A percentile compares a stretch with the other conserved stretches of the same genome.
phyloP scores from a whole-genome alignment of 352 stramenopile genomes.

The Albugo candida region DNA sequence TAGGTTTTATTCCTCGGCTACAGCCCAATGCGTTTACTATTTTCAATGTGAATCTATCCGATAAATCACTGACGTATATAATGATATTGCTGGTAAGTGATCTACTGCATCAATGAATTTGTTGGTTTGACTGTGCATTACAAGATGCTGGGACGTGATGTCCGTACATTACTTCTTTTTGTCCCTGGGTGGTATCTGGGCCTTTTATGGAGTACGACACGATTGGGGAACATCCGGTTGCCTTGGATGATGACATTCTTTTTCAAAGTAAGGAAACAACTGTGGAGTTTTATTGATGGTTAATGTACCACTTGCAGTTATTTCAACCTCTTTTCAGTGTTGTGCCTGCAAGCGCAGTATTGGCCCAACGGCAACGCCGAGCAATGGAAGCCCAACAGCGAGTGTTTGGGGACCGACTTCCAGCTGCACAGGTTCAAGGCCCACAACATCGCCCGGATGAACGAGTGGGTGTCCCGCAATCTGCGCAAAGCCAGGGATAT shows the following conservation, averaged over 20 bases:
- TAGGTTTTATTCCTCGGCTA: conserved; percentile 61
- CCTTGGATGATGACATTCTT: conserved; percentile 46
- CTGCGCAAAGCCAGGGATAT: conserved; percentile 27
- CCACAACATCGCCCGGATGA: not conserved
- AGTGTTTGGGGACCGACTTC: conserved; percentile 11
- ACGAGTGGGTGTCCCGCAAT: conserved; percentile 15
- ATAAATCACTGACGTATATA: conserved; percentile 63
- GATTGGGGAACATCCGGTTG: conserved; percentile 43
- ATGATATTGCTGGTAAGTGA: conserved; percentile 43
- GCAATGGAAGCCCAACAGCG: conserved; percentile 49
- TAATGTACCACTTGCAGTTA: conserved; percentile 9
- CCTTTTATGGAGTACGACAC: conserved; percentile 44
- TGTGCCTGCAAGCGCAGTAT: conserved; percentile 34
- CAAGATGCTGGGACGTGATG: conserved; percentile 48
- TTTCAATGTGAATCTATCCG: conserved; percentile 55
- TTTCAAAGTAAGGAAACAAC: conserved; percentile 18
- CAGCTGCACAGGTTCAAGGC: not conserved
- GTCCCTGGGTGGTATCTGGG: conserved; percentile 35
- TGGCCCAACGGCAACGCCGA: conserved; percentile 52
- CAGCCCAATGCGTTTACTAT: conserved; percentile 29
- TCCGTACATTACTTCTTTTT: conserved; percentile 33
- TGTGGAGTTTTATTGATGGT: not conserved
- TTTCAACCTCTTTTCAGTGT: conserved; percentile 65
- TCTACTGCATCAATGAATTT: not conserved
- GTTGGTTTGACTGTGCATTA: not conserved